Evolutionary conservation across 2,329 filamentous ascomycete species (phyloP).

Genomic region (Cyanodermella asteris): DNA sequence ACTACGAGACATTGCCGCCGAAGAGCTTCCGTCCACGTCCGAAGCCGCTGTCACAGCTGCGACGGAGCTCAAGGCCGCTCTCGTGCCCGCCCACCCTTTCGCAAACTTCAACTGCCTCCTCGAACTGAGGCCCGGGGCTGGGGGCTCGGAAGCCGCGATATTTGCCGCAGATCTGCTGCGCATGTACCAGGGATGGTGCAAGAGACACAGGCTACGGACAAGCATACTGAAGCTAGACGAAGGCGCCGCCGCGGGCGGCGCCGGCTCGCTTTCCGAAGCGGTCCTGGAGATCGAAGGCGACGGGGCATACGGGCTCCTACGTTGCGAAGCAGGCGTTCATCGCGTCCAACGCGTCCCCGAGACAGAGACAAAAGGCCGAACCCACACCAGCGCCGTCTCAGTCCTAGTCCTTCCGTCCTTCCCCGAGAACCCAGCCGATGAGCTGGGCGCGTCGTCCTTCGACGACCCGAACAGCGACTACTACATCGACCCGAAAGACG

Average conservation of each 20-base stretch:
- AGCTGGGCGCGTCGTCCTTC: slow-evolving; percentile 35
- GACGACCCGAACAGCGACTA: slow-evolving; percentile 81
- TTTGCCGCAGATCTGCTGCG: slow-evolving; percentile 72
- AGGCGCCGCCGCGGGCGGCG: slow-evolving; percentile 31
- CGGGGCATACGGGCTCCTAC: slow-evolving; percentile 61
- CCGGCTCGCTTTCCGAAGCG: slow-evolving; percentile 56
- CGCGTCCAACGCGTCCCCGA: slow-evolving; percentile 81
- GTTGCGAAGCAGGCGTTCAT: slow-evolving; percentile 83
- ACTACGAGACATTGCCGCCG: slow-evolving; percentile 34
- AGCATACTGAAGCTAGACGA: slow-evolving; percentile 65
- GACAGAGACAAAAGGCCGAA: slow-evolving; percentile 76
- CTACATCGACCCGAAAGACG: slow-evolving; percentile 67
- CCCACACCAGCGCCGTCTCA: slow-evolving; percentile 79
- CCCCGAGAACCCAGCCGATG: slow-evolving; percentile 29
- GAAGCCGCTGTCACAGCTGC: slow-evolving; percentile 40
- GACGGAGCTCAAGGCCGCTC: slow-evolving; percentile 46
- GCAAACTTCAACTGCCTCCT: slow-evolving; percentile 73
- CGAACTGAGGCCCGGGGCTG: slow-evolving; percentile 79
- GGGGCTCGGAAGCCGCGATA: slow-evolving; percentile 73
- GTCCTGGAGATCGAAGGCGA: slow-evolving; percentile 60
- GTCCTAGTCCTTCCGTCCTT: slow-evolving; percentile 84
- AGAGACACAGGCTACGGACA: slow-evolving; percentile 41
- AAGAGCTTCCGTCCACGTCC: slow-evolving; percentile 49
- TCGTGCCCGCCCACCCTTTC: slow-evolving; percentile 79
- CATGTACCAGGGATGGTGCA: slow-evolving; percentile 74